Conservation (phyloP, 768 basidiomycete species). For the Pisolithus marmoratus region DNA sequence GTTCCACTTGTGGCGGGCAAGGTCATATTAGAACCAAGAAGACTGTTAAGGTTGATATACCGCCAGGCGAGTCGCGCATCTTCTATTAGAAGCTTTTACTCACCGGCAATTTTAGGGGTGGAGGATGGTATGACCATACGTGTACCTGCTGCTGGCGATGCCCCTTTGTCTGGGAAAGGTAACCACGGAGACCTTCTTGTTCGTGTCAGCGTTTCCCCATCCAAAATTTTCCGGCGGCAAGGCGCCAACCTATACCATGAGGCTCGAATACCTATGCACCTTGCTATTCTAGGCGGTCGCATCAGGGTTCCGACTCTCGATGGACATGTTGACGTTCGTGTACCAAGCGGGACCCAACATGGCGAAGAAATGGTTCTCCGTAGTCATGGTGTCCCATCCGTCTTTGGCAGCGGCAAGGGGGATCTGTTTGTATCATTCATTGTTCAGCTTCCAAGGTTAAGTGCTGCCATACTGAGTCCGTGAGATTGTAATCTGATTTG, state of each 20-base stretch:
- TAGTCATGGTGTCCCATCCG: constrained; percentile 71
- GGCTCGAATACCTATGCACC: constrained; percentile 84
- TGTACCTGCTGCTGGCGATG: constrained; percentile 77
- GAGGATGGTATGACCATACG: constrained; percentile 94
- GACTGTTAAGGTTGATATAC: constrained; percentile 74
- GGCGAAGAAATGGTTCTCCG: constrained; percentile 96
- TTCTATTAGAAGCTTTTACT: neutral
- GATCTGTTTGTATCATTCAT: constrained; percentile 88
- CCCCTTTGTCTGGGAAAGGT: constrained; percentile 74
- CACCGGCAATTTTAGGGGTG: constrained; percentile 49
- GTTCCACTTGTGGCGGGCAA: constrained; percentile 75
- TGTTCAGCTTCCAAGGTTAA: constrained; percentile 86
- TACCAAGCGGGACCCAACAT: constrained; percentile 90
- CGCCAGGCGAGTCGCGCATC: constrained; percentile 57
- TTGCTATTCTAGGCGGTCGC: constrained; percentile 87
- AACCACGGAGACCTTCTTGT: constrained; percentile 81
- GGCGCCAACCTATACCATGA: constrained; percentile 89
- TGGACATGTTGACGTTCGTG: constrained; percentile 90
- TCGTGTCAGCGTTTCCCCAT: constrained; percentile 76
- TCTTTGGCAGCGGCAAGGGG: constrained; percentile 58
- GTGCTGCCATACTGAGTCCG: constrained; percentile 7
- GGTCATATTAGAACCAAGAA: constrained; percentile 83
- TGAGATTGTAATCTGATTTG: too few relatives aligned
- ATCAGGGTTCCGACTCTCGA: constrained; percentile 93
- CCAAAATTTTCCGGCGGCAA: constrained; percentile 83